These are phyloP conservation scores for Didymella pomorum DNA, from an alignment of 2,329 filamentous ascomycete genomes.

Conservation along the genomic window DNA sequence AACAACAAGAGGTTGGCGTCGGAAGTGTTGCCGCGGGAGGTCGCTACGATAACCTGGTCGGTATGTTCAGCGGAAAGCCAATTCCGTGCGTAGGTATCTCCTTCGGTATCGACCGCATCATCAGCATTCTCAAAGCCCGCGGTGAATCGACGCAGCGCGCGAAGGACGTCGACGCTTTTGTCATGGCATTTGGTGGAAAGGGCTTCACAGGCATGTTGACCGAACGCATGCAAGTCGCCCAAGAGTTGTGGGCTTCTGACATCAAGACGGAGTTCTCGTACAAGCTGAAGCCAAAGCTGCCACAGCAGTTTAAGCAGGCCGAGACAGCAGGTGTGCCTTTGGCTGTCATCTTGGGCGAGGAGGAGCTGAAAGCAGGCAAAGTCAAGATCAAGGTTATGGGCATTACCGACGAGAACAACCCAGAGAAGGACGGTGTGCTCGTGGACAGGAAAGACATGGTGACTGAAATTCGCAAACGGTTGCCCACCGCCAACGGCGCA, in stretches of 20 bases:
- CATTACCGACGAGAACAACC: constrained; percentile 75
- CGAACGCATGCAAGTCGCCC: constrained; percentile 83
- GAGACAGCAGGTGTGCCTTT: constrained; percentile 82
- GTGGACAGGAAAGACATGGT: constrained; percentile 71
- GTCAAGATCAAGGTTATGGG: constrained; percentile 89
- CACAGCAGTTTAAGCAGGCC: constrained; percentile 89
- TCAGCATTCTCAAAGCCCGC: constrained; percentile 85
- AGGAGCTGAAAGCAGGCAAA: constrained; percentile 83
- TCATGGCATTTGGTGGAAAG: constrained; percentile 94
- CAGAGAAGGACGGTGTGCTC: constrained; percentile 86
- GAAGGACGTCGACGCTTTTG: constrained; percentile 86
- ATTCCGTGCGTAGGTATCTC: constrained; percentile 93
- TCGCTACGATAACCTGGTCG: constrained; percentile 90
- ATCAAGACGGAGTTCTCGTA: constrained; percentile 91
- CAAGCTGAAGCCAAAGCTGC: constrained; percentile 90
- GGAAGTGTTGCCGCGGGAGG: constrained; percentile 90
- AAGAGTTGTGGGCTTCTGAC: constrained; percentile 82
- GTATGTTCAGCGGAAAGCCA: constrained; percentile 90
- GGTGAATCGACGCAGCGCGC: constrained; percentile 69
- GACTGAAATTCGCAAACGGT: constrained; percentile 65
- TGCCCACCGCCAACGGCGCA: constrained; percentile 45
- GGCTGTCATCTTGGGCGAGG: constrained; percentile 88
- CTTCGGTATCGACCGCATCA: constrained; percentile 95
- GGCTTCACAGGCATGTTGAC: constrained; percentile 80
- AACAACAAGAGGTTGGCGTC: constrained; percentile 67